phyloP scores from a whole-genome alignment of 768 basidiomycete species.

The Nidula microcarpa region DNA sequence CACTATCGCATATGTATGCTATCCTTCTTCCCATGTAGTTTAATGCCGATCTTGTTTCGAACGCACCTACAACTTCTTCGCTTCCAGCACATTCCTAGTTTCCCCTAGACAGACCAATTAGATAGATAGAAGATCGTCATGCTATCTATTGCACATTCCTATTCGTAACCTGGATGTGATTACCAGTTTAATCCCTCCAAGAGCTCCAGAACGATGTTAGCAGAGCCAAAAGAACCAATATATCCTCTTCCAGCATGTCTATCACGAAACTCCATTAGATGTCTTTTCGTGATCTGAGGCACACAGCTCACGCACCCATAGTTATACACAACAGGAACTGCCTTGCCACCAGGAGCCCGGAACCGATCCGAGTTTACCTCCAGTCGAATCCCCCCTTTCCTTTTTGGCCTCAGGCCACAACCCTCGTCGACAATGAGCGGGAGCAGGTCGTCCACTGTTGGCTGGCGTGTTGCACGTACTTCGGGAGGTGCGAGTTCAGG shows the following conservation, averaged over 20 bases:
- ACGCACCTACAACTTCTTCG: no score
- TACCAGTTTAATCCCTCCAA: background rate
- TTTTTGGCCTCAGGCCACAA: slow-evolving; percentile 61
- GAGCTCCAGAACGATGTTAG: background rate
- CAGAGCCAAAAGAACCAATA: background rate
- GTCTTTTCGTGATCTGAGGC: no score
- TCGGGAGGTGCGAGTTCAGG: slow-evolving; percentile 58
- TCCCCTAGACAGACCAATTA: no score
- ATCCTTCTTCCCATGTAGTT: no score
- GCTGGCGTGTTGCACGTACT: slow-evolving; percentile 38
- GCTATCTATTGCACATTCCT: no score
- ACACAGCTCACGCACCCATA: background rate
- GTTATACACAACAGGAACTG: slow-evolving; percentile 53
- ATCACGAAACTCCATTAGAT: no score
- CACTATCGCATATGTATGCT: no score
- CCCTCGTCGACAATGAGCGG: slow-evolving; percentile 48
- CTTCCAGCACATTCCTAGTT: no score
- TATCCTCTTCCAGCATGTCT: background rate
- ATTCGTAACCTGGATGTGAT: no score
- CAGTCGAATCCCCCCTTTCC: slow-evolving; percentile 67
- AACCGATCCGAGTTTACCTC: slow-evolving; percentile 38
- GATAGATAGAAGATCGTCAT: no score
- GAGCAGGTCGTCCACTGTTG: slow-evolving; percentile 47
- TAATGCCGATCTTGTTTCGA: no score
- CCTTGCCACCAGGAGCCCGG: slow-evolving; percentile 16